These are phyloP conservation scores for Pythium phragmitis DNA, from an alignment of 352 stramenopile species.

Conservation along the genomic window DNA sequence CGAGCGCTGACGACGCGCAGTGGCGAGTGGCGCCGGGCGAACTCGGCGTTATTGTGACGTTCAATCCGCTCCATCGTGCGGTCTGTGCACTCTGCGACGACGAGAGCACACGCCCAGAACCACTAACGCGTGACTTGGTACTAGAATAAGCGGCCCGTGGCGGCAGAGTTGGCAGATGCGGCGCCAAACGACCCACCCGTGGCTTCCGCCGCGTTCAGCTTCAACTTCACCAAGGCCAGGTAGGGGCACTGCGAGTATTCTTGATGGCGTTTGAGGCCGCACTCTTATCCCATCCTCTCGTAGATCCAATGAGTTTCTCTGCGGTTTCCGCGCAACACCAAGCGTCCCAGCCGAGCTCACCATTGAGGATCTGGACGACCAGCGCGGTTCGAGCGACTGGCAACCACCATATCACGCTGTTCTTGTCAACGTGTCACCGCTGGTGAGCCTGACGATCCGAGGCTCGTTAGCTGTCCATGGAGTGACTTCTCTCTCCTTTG, in stretches of 20 bases:
- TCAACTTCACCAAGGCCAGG: conserved; percentile 71
- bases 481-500: background rate
- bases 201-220: conserved; percentile 42
- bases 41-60: conserved; percentile 19
- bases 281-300: background rate
- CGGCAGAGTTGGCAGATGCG: background rate
- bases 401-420: conserved; percentile 26
- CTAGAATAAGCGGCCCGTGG: conserved; percentile 23
- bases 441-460: conserved; percentile 35
- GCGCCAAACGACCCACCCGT: background rate
- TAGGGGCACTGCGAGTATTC: conserved; percentile 9
- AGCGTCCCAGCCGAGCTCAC: background rate
- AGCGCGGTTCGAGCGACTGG: background rate
- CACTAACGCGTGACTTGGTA: background rate
- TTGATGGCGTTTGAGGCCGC: background rate
- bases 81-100: conserved; percentile 3
- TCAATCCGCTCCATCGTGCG: conserved; percentile 23
- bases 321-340: conserved; percentile 5
- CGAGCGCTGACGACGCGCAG: background rate
- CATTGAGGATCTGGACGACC: conserved; percentile 1
- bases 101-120: background rate
- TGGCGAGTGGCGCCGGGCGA: conserved; percentile 15
- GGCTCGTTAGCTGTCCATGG: background rate
- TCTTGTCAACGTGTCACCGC: conserved; percentile 66
- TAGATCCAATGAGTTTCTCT: conserved; percentile 50